A percentile compares a stretch with the other conserved stretches of the same genome.
Evolutionary conservation across 169 alveolate genomes (phyloP).

Genomic region (Theileria orientalis): DNA sequence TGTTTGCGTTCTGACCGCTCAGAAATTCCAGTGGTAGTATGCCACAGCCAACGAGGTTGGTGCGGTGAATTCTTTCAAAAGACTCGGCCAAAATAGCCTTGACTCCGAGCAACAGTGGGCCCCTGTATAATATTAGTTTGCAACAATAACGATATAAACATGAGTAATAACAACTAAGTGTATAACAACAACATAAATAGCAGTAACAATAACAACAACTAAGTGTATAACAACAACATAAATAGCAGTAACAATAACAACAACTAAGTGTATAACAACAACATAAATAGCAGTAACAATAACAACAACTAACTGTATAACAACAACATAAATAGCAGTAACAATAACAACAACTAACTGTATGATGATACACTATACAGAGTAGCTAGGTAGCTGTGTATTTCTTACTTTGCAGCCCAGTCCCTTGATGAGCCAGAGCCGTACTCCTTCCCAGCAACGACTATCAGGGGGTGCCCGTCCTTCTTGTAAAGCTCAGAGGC

Average conservation of each 20-base stretch:
- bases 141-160: too few relatives aligned
- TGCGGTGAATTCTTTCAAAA: slow-evolving; percentile 95
- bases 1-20: slow-evolving; percentile 85
- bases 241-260: too few relatives aligned
- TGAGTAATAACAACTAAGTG: too few relatives aligned
- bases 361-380: too few relatives aligned
- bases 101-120: slow-evolving; percentile 91
- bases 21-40: slow-evolving; percentile 90
- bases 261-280: too few relatives aligned
- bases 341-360: too few relatives aligned
- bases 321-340: not conserved
- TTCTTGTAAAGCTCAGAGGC: slow-evolving; percentile 84
- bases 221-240: too few relatives aligned
- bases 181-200: too few relatives aligned
- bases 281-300: not conserved
- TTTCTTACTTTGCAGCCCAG: slow-evolving; percentile 93
- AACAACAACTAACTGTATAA: not conserved
- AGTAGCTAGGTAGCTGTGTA: too few relatives aligned
- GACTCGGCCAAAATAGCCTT: slow-evolving; percentile 93
- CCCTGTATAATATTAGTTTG: too few relatives aligned
- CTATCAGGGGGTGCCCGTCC: slow-evolving; percentile 63
- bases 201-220: too few relatives aligned
- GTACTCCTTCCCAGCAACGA: slow-evolving; percentile 93
- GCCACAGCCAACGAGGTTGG: slow-evolving; percentile 95
- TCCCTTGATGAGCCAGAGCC: slow-evolving; percentile 96